These are phyloP conservation scores for Candida ipomoeae DNA, from an alignment of 805 yeast genomes.

Conservation along the genomic window DNA sequence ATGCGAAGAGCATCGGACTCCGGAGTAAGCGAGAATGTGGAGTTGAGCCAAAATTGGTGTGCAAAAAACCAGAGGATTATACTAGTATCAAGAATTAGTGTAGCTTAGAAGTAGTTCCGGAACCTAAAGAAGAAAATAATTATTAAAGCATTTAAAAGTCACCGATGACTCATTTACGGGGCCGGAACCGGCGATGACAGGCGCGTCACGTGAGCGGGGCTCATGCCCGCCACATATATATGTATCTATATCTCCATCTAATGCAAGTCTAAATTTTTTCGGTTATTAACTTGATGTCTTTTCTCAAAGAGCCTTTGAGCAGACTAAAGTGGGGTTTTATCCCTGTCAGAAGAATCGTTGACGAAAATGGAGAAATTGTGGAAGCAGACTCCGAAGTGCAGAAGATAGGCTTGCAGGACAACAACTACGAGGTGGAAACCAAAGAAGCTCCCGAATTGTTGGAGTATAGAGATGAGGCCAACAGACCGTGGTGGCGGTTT, in stretches of 20 bases:
- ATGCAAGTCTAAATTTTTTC: neutral
- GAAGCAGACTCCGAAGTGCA: neutral
- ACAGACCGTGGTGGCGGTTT: conserved; percentile 47
- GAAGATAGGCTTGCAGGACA: conserved; percentile 10
- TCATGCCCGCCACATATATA: conserved; percentile 4
- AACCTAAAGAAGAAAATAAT: no score
- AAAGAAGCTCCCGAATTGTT: conserved; percentile 4
- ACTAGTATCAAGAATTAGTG: neutral
- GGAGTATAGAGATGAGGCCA: conserved; percentile 52
- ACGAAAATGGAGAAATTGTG: conserved; percentile 20
- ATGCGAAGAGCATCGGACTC: conserved; percentile 1
- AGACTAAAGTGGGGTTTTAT: conserved; percentile 32
- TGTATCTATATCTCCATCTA: neutral
- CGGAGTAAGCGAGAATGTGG: neutral
- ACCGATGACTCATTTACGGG: neutral
- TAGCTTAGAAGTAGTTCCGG: no score
- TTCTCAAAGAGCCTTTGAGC: conserved; percentile 13
- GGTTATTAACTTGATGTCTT: conserved; percentile 3
- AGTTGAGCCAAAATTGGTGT: neutral
- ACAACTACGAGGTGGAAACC: conserved; percentile 8
- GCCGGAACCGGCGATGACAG: neutral
- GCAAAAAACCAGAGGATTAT: neutral
- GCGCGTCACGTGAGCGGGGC: conserved; percentile 1
- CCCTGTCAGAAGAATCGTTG: conserved; percentile 32
- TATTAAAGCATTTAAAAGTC: no score